Base-by-base conservation (phyloP, 1,139 yeast genomes). In the Debaryomyces udenii region DNA sequence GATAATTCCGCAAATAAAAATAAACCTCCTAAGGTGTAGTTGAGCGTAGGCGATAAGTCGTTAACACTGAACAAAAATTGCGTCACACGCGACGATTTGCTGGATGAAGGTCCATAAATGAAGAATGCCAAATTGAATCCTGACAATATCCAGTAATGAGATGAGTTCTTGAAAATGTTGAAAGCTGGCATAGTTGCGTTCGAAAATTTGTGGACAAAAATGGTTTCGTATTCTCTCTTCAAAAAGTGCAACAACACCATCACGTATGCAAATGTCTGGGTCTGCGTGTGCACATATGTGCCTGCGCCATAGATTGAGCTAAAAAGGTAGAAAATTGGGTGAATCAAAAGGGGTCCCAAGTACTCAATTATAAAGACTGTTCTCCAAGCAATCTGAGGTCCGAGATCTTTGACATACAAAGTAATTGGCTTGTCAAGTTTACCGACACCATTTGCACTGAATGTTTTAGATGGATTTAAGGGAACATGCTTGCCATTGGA, bases 371-470 rank as follows among this genome's bases (percentile, higher is more conserved):
- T 55, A 59, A 83, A 93, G 22, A 93, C 98, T 5, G 91, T 78
- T 64, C 87, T 78, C 97, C 98, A 93, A 3, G 85, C 82, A 46
- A 93, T 80, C 66, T 93, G 99, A 1, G 95, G 94, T 15, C 98
- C 99, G 49, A 93, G 74, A 56, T 91, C 98, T 61, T 91, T 90
- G 43, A 84, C 87, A 47, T 65, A 78, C 16, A 76, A 66, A 9
- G 62, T 58, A 33, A 74, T 68, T 37, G 61, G 58, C 6, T 56
- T 44, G 22, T 57, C 57, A 40, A 52, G 39, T 36, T 52, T 49
- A 30, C 58, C 53, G 41, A 68, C 46, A 7, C 73, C 71, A 45
- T 64, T 62, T 27, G 59, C 64, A 39, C 46, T 50, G 37, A 72
- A 64, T 3, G 68, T 56, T 42, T 64, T 62, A 39, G 56, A 54